Base-by-base conservation (phyloP, 2,329 filamentous ascomycete species). In the Periconia sp. region DNA sequence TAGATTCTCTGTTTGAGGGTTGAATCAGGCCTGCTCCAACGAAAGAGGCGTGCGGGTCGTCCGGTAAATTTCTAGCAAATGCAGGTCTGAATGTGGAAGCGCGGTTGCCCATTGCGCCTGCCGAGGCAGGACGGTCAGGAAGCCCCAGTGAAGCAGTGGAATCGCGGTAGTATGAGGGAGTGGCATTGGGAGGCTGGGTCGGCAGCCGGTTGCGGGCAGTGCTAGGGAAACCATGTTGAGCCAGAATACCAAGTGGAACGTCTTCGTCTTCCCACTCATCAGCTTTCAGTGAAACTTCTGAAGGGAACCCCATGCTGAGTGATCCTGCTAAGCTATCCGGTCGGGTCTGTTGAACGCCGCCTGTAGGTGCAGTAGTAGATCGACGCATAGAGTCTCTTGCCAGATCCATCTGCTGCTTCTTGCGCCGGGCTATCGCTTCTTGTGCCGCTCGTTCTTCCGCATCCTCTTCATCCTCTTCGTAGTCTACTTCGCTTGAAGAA, bases 211-310 rank as follows among this genome's bases (percentile, higher is more conserved):
- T 64, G 31, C 64, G 65, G 40, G 58, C 47, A 44, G 61, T 57
- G 50, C 57, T 69, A 9, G 72, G 71, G 47, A 74, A 74, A 30
- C 70, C 70, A 55, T 75, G 72, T 31, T 69, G 65, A 13, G 62
- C 62, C 18, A 75, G 65, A 37, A 75, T 71, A n/a, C 69, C 72
- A 11, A 75, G 58, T 27, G 72, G 72, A 20, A 74, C 61, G 45
- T 75, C 72, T 46, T 74, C 72, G 15, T 74, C 70, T 46, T 68
- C 64, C 71, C 70, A 74, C 45, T 74, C 65, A 45, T 71, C 69
- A 14, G 70, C 68, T 49, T 72, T 62, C 50, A 70, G 56, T 5
- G 69, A 74, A 5, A 62, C 66, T 47, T 73, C 70, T 0, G 71
- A 71, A 9, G 70, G 70, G 47, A 72, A 74, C 10, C 69, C 69